Conservation (phyloP, 352 stramenopile genomes). For the Aphanomyces stellatus region DNA sequence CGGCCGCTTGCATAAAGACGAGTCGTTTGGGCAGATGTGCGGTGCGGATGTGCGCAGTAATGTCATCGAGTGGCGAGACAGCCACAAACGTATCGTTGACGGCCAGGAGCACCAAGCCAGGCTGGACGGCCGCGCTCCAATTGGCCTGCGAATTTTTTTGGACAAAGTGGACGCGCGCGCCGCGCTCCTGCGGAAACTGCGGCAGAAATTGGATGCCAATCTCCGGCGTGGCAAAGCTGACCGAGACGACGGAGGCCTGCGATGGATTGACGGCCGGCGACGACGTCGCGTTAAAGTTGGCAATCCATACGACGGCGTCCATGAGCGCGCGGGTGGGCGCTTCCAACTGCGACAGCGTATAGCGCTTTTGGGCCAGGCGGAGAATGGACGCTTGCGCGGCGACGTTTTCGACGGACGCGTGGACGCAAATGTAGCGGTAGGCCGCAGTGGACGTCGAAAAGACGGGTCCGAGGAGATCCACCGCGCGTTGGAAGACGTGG, state of each 20-base stretch:
- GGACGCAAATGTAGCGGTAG: slow-evolving; percentile 22
- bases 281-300: slow-evolving; percentile 20
- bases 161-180: slow-evolving; percentile 64
- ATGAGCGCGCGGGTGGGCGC: slow-evolving; percentile 14
- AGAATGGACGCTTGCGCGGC: slow-evolving; percentile 46
- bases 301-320: slow-evolving; percentile 71
- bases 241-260: slow-evolving; percentile 44
- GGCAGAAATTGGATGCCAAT: slow-evolving; percentile 74
- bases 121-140: slow-evolving; percentile 52
- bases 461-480: neutral
- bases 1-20: slow-evolving; percentile 78
- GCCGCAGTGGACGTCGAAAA: neutral
- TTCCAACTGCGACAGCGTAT: neutral
- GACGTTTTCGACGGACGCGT: slow-evolving; percentile 61
- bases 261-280: slow-evolving; percentile 20
- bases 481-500: slow-evolving; percentile 28
- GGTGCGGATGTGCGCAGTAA: slow-evolving; percentile 47
- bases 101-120: slow-evolving; percentile 64
- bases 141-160: slow-evolving; percentile 75
- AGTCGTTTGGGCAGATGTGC: slow-evolving; percentile 67
- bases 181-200: slow-evolving; percentile 63
- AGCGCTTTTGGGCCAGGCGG: neutral
- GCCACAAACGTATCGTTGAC: slow-evolving; percentile 80
- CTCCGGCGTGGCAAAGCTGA: slow-evolving; percentile 77
- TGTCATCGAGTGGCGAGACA: slow-evolving; percentile 69